phyloP scores from a whole-genome alignment of 2,329 filamentous ascomycete species.

The Stemphylium beticola region DNA sequence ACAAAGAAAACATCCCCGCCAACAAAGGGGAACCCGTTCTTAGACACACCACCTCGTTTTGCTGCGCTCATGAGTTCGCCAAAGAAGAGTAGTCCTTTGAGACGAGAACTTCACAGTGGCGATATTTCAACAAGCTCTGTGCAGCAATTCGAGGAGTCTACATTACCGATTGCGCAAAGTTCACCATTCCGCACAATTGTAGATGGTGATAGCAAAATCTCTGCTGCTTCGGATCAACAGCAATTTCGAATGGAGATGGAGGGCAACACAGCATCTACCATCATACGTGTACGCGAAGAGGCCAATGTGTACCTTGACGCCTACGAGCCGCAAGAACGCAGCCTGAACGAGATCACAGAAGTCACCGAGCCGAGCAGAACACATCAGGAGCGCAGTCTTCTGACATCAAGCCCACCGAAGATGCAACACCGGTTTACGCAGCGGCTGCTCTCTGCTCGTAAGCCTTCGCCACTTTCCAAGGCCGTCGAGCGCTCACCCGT shows the following conservation, averaged over 20 bases:
- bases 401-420: conserved; percentile 32
- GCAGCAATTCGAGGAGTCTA: conserved; percentile 33
- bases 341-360: conserved; percentile 42
- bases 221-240: conserved; percentile 39
- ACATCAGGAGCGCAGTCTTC: conserved; percentile 21
- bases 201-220: conserved; percentile 33
- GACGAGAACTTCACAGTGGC: conserved; percentile 36
- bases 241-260: conserved; percentile 43
- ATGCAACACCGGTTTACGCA: conserved; percentile 23
- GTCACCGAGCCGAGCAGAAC: conserved; percentile 43
- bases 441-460: conserved; percentile 26
- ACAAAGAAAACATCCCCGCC: conserved; percentile 20
- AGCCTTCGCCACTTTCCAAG: conserved; percentile 17
- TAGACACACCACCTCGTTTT: conserved; percentile 42
- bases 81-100: conserved; percentile 44
- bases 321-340: conserved; percentile 42
- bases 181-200: conserved; percentile 43
- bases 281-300: conserved; percentile 41
- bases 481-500: background rate
- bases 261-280: conserved; percentile 31
- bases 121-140: conserved; percentile 33
- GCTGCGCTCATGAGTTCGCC: conserved; percentile 33
- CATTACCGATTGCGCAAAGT: conserved; percentile 38
- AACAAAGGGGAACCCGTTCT: conserved; percentile 37
- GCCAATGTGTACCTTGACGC: conserved; percentile 43